phyloP scores from a whole-genome alignment of 768 basidiomycete species.

The Panus rudis region DNA sequence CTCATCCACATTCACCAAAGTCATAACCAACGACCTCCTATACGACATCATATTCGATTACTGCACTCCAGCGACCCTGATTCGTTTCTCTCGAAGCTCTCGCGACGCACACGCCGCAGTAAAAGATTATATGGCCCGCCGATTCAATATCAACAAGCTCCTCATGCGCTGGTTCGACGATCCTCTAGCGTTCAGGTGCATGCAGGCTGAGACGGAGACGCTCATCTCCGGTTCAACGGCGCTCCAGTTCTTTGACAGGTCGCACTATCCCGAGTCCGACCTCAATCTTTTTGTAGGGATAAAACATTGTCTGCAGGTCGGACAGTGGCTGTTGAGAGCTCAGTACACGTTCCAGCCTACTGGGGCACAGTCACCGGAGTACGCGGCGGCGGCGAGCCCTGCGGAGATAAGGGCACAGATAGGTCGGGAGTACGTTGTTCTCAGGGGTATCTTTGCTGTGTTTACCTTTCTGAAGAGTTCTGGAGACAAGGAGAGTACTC shows the following conservation, averaged over 20 bases:
- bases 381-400: conserved; percentile 4
- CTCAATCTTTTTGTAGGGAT: conserved; percentile 43
- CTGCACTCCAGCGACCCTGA: conserved; percentile 10
- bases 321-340: conserved; percentile 27
- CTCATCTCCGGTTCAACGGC: conserved; percentile 49
- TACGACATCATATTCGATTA: conserved; percentile 11
- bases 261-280: conserved; percentile 37
- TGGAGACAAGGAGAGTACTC: background rate
- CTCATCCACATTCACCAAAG: no score
- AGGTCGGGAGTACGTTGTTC: no score
- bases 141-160: conserved; percentile 30
- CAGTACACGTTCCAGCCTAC: conserved; percentile 25
- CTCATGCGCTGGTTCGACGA: conserved; percentile 30
- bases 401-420: background rate
- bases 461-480: conserved; percentile 26
- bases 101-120: conserved; percentile 12
- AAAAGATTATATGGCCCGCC: conserved; percentile 17
- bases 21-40: conserved; percentile 9
- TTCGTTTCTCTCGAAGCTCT: conserved; percentile 11
- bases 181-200: conserved; percentile 31
- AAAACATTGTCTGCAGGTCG: conserved; percentile 26
- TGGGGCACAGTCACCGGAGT: conserved; percentile 14
- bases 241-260: conserved; percentile 42
- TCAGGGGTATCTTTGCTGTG: conserved; percentile 25
- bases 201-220: conserved; percentile 36